Conservation (phyloP, 306 rosid genomes). For the Inga leiocalycina region DNA sequence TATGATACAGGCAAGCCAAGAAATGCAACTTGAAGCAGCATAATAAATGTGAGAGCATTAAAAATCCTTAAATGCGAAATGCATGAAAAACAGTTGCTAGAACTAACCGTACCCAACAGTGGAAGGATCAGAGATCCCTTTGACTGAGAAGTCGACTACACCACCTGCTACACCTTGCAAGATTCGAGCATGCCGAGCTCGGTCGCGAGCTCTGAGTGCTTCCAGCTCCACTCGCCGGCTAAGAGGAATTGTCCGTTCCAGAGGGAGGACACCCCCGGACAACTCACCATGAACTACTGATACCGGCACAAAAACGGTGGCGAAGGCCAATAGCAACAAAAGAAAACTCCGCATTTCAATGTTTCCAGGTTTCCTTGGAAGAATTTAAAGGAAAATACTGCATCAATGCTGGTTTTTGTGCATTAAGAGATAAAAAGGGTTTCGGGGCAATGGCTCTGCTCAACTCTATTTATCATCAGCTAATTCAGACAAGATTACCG, state of each 20-base stretch:
- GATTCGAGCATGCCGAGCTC: constrained; percentile 72
- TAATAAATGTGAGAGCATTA: constrained; percentile 26
- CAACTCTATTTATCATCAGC: neutral
- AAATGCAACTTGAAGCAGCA: constrained; percentile 15
- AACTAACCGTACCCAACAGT: constrained; percentile 63
- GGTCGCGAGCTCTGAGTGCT: constrained; percentile 72
- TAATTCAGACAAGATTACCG: neutral
- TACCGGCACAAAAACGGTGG: constrained; percentile 28
- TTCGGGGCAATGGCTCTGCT: neutral
- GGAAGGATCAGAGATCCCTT: constrained; percentile 91
- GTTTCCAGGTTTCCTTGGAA: constrained; percentile 21
- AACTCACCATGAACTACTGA: constrained; percentile 51
- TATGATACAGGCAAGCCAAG: neutral
- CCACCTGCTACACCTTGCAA: constrained; percentile 63
- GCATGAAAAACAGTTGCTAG: constrained; percentile 27
- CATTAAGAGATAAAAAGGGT: constrained; percentile 38
- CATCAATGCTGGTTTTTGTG: constrained; percentile 31
- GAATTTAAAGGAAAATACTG: constrained; percentile 36
- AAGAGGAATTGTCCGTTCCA: constrained; percentile 74
- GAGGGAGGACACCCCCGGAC: constrained; percentile 54
- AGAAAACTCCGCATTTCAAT: constrained; percentile 52
- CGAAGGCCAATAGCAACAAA: constrained; percentile 35
- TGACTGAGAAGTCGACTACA: constrained; percentile 84
- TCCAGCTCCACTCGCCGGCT: constrained; percentile 52
- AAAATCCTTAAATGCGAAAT: neutral